These are phyloP conservation scores for Filosporella fistucella DNA, from an alignment of 495 filamentous ascomycete genomes.

Conservation along the genomic window DNA sequence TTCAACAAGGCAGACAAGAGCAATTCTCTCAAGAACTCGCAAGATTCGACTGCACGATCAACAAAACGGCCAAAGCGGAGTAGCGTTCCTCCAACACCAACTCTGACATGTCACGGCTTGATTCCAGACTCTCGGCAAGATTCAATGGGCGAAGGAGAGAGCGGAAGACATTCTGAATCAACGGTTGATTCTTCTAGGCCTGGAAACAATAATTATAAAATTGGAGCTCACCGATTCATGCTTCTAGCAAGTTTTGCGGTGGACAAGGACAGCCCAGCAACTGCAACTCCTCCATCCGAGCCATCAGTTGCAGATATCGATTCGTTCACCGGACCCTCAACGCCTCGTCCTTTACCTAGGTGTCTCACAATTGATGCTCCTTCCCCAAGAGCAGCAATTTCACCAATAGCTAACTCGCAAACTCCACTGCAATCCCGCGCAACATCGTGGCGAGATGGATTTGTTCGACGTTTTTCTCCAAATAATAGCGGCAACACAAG, in stretches of 20 bases:
- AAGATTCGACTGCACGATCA: neutral
- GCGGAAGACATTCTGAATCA: conserved; percentile 1
- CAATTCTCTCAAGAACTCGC: neutral
- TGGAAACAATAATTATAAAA: neutral
- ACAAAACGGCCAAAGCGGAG: conserved; percentile 1
- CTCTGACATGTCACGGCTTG: conserved; percentile 35
- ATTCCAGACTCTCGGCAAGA: conserved; percentile 28
- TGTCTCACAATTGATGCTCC: neutral
- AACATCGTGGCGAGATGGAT: conserved; percentile 15
- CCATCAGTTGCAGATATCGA: conserved; percentile 7
- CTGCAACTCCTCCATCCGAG: conserved; percentile 15
- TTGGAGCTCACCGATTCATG: conserved; percentile 28
- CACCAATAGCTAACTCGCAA: too few relatives aligned
- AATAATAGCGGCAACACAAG: conserved; percentile 1
- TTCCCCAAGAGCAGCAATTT: too few relatives aligned
- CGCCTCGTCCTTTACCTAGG: conserved; percentile 5
- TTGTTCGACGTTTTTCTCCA: conserved; percentile 11
- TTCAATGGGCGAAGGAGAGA: conserved; percentile 20
- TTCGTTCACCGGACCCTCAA: conserved; percentile 13
- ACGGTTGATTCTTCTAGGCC: conserved; percentile 2
- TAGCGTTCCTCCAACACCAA: conserved; percentile 30
- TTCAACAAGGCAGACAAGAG: conserved; percentile 12
- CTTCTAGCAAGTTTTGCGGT: too few relatives aligned
- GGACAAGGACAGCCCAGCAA: too few relatives aligned
- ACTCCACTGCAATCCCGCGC: conserved; percentile 5